Percentiles rank a stretch among this genome's conserved stretches.
Conservation (phyloP, 2,329 filamentous ascomycete species). For the Cytospora piceae region DNA sequence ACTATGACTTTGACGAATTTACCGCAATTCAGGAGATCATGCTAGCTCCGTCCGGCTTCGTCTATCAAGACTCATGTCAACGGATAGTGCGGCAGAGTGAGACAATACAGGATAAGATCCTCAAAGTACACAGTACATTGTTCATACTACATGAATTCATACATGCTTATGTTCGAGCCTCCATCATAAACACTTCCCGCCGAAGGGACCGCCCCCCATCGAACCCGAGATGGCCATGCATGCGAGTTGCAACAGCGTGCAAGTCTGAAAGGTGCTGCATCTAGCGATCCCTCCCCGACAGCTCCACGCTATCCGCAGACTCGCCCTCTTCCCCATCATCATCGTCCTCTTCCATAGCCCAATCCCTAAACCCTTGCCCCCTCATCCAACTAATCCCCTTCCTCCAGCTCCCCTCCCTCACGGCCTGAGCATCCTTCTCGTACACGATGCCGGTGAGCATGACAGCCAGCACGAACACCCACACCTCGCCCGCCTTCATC, state of each 20-base stretch:
- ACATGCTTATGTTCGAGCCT: not conserved
- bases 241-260: not conserved
- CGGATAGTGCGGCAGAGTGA: not conserved
- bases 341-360: constrained; percentile 58
- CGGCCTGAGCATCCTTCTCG: constrained; percentile 69
- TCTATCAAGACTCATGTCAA: not conserved
- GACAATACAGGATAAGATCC: not conserved
- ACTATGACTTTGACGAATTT: not conserved
- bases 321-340: constrained; percentile 41
- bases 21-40: not conserved
- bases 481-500: constrained; percentile 79
- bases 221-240: not conserved
- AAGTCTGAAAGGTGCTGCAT: not conserved
- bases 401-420: constrained; percentile 68
- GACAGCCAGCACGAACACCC: constrained; percentile 79
- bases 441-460: constrained; percentile 79
- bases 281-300: constrained; percentile 9
- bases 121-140: not conserved
- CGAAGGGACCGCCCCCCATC: not conserved
- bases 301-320: constrained; percentile 23
- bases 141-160: not conserved
- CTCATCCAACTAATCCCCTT: constrained; percentile 75
- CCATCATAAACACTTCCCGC: too few species aligned
- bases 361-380: constrained; percentile 77
- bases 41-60: not conserved